These are phyloP conservation scores for Entrophospora sp. DNA, from an alignment of 192 early-diverging fungal species.

Conservation along the genomic window DNA sequence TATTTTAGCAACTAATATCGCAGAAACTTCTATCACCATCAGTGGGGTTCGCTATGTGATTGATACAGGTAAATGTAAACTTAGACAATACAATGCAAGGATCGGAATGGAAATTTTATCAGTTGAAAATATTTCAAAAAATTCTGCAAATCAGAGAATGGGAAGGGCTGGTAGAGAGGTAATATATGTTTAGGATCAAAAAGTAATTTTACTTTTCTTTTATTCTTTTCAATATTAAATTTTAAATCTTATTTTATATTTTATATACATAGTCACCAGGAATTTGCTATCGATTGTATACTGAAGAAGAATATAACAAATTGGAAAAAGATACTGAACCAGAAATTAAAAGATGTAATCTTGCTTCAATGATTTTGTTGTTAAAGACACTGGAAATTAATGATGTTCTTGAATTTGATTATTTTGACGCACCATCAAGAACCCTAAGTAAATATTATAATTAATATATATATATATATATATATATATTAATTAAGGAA, in stretches of 20 bases:
- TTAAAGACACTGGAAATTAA: conserved; percentile 89
- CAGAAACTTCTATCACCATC: conserved; percentile 97
- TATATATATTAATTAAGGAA: too few species aligned
- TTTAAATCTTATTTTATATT: too few species aligned
- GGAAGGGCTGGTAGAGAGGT: conserved; percentile 96
- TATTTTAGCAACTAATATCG: conserved; percentile 95
- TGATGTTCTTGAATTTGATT: conserved; percentile 87
- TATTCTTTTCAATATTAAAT: too few species aligned
- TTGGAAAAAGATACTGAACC: conserved; percentile 77
- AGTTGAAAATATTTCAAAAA: conserved; percentile 84
- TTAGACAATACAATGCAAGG: conserved; percentile 79
- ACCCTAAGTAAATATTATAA: conserved; percentile 43
- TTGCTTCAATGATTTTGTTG: conserved; percentile 74
- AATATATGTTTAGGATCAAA: too few species aligned
- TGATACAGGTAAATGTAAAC: conserved; percentile 89
- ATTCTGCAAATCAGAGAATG: conserved; percentile 79
- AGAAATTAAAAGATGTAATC: conserved; percentile 91
- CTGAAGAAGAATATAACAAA: conserved; percentile 66
- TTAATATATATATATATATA: background rate
- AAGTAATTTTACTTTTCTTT: too few species aligned
- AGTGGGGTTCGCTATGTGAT: conserved; percentile 90
- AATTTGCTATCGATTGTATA: conserved; percentile 86
- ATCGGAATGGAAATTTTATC: conserved; percentile 85
- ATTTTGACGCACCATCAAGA: conserved; percentile 84
- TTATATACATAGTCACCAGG: conserved; percentile 81